Base-by-base conservation (phyloP, 148 eudicot species). In the Simmondsia chinensis region DNA sequence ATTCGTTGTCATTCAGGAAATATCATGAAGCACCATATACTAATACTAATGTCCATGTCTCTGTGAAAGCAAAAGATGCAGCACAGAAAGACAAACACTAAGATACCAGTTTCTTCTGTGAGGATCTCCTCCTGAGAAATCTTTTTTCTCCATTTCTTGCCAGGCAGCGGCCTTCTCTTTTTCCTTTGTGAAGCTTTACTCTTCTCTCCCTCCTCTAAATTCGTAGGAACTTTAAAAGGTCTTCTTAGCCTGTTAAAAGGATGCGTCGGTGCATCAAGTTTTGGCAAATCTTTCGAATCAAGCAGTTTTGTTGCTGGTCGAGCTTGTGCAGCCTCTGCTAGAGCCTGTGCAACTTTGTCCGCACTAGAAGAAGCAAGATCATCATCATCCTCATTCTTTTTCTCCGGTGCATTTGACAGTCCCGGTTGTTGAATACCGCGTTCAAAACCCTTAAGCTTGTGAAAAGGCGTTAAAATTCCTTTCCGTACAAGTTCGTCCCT, bases 391-490 rank as follows among this genome's bases (percentile, higher is more conserved):
- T 47, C 53, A 41, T 68, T 61, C n/a, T n/a, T n/a, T n/a, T n/a
- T n/a, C 36, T 63, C 63, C 17, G 37, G 59, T 31, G 23, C 49
- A 41, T 43, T 50, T 39, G 89, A 72, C 12, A 72, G 50, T 33
- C 70, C 81, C 52, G 86, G 52, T 29, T 72, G 69, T 54, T 91
- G 72, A 54, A 91, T 72, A 37, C 80, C 69, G 39, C 95, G 95
- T 61, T 91, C 99, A 62, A 74, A 86, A 27, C 99, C 99, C 70
- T 79, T 85, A 21, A 91, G 81, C 82, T 72, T 79, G 54, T 85
- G 95, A 63, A 91, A 91, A 50, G 99, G 99, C 15, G 99, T 91
- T 47, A 91, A 71, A 42, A 85, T 36, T 50, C 99, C 99, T 74
- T 86, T 91, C 43, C 99, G 73, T 14, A 91, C 65, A 38, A 85